Evolutionary conservation across 2,329 filamentous ascomycete genomes (phyloP).

Genomic region (Stachybotrys chartarum): DNA sequence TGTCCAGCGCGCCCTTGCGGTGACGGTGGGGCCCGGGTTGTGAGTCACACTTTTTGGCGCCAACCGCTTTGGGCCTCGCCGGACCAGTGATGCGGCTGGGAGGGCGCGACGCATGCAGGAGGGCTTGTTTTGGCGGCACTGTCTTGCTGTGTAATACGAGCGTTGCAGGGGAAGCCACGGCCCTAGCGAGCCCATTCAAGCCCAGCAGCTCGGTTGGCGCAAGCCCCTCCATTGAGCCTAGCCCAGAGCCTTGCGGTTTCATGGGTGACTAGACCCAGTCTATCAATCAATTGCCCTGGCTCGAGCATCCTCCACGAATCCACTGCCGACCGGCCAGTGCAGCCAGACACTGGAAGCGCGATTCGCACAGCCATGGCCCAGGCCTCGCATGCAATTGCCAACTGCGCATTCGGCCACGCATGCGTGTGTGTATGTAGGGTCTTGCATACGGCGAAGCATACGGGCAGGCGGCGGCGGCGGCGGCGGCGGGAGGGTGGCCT

Average conservation of each 20-base stretch:
- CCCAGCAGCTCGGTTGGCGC: not conserved
- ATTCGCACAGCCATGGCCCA: no score
- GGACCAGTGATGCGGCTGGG: constrained; percentile 8
- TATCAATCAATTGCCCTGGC: no score
- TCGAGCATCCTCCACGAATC: no score
- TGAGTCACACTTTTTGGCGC: constrained; percentile 26
- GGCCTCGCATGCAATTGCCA: no score
- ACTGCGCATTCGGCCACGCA: not conserved
- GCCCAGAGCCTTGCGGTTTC: not conserved
- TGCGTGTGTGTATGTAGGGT: not conserved
- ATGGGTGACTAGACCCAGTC: no score
- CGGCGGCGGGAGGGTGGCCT: no score
- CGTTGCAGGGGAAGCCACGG: not conserved
- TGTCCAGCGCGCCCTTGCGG: constrained; percentile 13
- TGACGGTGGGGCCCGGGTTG: constrained; percentile 17
- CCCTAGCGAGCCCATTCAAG: not conserved
- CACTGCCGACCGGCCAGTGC: no score
- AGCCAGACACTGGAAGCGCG: no score
- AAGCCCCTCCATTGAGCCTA: not conserved
- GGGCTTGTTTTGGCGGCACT: no score
- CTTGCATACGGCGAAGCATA: not conserved
- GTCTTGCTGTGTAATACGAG: not conserved
- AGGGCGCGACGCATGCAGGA: not conserved
- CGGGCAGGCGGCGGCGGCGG: not conserved
- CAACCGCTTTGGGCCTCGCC: constrained; percentile 21